Base-by-base conservation (phyloP, 805 yeast species). In the Kodamaea hsintzibuensis region DNA sequence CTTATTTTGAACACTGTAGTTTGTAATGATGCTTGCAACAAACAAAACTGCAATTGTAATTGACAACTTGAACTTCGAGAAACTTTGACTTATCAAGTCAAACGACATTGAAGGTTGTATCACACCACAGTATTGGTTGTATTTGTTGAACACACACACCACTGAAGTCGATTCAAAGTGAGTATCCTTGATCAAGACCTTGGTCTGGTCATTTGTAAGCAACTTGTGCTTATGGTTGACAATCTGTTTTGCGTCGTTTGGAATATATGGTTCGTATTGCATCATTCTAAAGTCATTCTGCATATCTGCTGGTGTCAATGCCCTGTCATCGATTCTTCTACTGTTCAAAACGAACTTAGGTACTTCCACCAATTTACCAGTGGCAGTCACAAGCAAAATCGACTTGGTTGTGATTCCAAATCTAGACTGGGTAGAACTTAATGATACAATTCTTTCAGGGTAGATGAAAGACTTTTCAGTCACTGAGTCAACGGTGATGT, bases 71-170 rank as follows among this genome's bases (percentile, higher is more conserved):
- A 73, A 64, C 62, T 83, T 87, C 61, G 86, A 90, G 65, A 95
- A 95, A 50, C 78, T 76, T 30, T 78, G 71, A 22, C 85, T 81
- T 66, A 93, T 77, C 49, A 82, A 76, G 70, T 93, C 99, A 70
- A 89, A 92, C 40, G 90, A 89, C 43, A 82, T 82, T 0, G 97
- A 89, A 0, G 98, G 97, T 49, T 87, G 81, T 14, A 88, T 78
- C 53, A 83, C 77, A 0, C 96, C 86, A 63, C 92, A 89, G 72
- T 89, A 92, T 6, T 88, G 67, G 64, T 90, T 96, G 46, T 77
- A 69, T 27, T 63, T 56, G 16, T 87, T 89, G 45, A 83, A 71
- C 38, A 80, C 76, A 56, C 95, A 85, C 0, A 89, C 81, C 16
- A 89, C 77, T 1, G 87, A 77, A 0, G 98, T 91, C 1, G 96